Base-by-base conservation (phyloP, 495 filamentous ascomycete species). In the Pyrenula massariospora region DNA sequence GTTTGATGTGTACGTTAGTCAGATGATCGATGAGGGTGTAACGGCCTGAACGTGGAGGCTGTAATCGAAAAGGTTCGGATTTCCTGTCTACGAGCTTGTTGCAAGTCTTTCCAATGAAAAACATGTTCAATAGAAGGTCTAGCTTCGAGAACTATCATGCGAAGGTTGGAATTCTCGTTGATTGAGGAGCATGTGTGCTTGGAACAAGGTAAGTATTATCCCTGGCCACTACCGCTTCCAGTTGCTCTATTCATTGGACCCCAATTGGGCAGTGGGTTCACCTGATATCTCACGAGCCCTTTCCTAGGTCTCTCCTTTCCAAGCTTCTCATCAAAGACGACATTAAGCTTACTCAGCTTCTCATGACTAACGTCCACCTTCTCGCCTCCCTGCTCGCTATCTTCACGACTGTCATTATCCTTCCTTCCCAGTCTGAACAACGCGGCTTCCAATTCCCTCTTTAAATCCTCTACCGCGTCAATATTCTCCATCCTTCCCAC, bases 201-300 rank as follows among this genome's bases (percentile, higher is more conserved):
- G n/a, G n/a, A n/a, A n/a, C n/a, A n/a, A n/a, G n/a, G n/a, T n/a
- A n/a, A n/a, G n/a, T n/a, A n/a, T n/a, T n/a, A n/a, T 42, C 15
- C 50, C 50, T 52, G 10, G 19, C 22, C 19, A 8, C 10, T 19
- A 21, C 50, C n/a, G 10, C 61, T 55, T 1, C 67, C 64, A 47
- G 60, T 60, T 2, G 92, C 92, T 52, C 82, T 77, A 61, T 75
- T 84, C 83, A 96, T 84, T 0, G 93, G 93, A 0, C 93, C 93
- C 93, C 93, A 98, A 64, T 97, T 91, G 50, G 86, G 83, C 36
- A 83, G 73, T 12, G 93, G 93, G 65, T 97, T 96, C 24, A 80
- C 64, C 72, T 94, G 94, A 67, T 95, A 98, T 50, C 91, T 74
- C 36, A 92, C 79, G 20, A 90, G 70, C 51, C 84, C 84, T 57